phyloP scores from a whole-genome alignment of 148 eudicot species.

The Rhododendron vialii region DNA sequence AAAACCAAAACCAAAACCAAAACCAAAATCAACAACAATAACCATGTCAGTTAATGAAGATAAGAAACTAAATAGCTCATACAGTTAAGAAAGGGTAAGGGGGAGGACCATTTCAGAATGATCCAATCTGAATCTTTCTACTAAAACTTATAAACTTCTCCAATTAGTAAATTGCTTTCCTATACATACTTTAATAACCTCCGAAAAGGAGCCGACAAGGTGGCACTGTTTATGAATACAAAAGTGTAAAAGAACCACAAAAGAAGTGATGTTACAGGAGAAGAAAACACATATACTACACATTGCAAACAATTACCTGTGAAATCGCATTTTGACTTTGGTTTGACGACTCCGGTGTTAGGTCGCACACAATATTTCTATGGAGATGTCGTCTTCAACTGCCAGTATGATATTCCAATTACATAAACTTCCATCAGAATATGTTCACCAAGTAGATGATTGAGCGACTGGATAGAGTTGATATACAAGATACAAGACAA shows the following conservation, averaged over 20 bases:
- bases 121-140: background rate
- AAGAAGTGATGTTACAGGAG: background rate
- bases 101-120: background rate
- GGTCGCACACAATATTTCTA: constrained; percentile 70
- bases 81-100: background rate
- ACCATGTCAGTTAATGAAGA: background rate
- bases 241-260: background rate
- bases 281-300: background rate
- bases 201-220: background rate
- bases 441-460: background rate
- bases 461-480: background rate
- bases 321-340: constrained; percentile 47
- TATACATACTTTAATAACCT: background rate
- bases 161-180: background rate
- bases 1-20: background rate
- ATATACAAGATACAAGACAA: background rate
- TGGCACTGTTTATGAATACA: background rate
- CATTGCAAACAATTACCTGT: constrained; percentile 29
- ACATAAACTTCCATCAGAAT: background rate
- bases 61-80: background rate
- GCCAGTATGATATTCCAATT: constrained; percentile 19
- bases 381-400: constrained; percentile 74
- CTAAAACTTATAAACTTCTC: background rate
- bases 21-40: background rate
- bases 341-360: constrained; percentile 45